These are phyloP conservation scores for Xylariaceae sp. DNA, from an alignment of 2,329 filamentous ascomycete genomes.

Conservation along the genomic window DNA sequence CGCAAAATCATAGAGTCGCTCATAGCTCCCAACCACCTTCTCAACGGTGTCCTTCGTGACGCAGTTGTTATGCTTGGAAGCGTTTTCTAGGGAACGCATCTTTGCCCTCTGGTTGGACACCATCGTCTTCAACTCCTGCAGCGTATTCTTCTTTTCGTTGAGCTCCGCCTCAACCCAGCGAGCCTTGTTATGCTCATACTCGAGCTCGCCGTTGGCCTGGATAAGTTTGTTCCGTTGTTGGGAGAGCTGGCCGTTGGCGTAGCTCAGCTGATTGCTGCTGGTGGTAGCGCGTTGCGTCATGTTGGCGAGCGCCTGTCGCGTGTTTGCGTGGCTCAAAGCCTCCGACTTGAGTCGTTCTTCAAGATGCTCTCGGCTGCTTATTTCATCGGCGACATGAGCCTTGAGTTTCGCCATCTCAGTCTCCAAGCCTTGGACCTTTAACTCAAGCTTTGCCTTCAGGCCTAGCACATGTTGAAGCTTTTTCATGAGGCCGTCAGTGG, in stretches of 20 bases:
- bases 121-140: neutral
- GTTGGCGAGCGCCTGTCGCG: neutral
- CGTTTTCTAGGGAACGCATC: neutral
- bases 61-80: neutral
- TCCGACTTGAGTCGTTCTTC: neutral
- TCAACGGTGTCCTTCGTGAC: neutral
- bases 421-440: neutral
- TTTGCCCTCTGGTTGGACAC: neutral
- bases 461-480: neutral
- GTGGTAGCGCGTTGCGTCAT: neutral
- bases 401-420: neutral
- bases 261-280: neutral
- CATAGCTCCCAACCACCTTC: neutral
- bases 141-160: neutral
- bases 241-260: neutral
- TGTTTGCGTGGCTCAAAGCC: neutral
- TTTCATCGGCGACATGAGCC: neutral
- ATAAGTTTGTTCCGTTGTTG: neutral
- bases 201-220: neutral
- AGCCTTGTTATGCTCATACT: neutral
- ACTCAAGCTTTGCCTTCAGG: neutral
- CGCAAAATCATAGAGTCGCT: neutral
- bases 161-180: neutral
- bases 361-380: neutral
- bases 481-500: neutral